Evolutionary conservation across 805 yeast genomes (phyloP).

Genomic region (Saccharomycopsis fodiens): DNA sequence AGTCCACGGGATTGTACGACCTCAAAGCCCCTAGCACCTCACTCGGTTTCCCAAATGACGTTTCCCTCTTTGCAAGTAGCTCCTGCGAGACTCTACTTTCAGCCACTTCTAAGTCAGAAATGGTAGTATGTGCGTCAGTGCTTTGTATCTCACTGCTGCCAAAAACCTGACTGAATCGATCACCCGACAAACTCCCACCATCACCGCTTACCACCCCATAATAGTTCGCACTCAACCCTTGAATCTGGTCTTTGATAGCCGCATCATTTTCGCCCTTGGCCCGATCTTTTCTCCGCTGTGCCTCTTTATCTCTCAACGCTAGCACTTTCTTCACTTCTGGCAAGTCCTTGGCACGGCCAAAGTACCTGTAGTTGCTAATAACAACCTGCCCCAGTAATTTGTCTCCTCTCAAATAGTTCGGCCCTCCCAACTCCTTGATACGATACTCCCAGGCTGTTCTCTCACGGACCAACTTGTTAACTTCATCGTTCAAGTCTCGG

Average conservation of each 20-base stretch:
- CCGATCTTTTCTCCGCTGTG: constrained; percentile 21
- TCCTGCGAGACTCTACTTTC: not conserved
- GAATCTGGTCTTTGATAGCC: constrained; percentile 24
- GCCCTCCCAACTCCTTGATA: constrained; percentile 65
- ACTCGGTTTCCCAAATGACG: not conserved
- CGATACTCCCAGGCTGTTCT: constrained; percentile 73
- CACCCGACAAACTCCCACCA: not conserved
- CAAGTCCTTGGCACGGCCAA: constrained; percentile 76
- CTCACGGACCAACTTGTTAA: constrained; percentile 62
- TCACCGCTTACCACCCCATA: constrained; percentile 35
- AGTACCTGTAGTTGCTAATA: constrained; percentile 58
- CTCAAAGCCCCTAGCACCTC: not conserved
- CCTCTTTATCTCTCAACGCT: constrained; percentile 28
- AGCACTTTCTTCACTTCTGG: constrained; percentile 58
- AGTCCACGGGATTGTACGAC: not conserved
- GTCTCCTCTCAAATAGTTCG: constrained; percentile 41
- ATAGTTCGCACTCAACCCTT: constrained; percentile 30
- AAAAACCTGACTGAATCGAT: not conserved
- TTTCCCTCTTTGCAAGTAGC: not conserved
- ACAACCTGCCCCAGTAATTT: constrained; percentile 12
- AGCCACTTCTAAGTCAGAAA: not conserved
- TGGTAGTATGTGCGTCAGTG: too few species aligned
- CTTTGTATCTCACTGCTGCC: too few species aligned
- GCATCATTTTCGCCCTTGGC: constrained; percentile 22
- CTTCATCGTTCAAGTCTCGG: constrained; percentile 65